Base-by-base conservation (phyloP, 768 basidiomycete genomes). In the Russula brevipes region DNA sequence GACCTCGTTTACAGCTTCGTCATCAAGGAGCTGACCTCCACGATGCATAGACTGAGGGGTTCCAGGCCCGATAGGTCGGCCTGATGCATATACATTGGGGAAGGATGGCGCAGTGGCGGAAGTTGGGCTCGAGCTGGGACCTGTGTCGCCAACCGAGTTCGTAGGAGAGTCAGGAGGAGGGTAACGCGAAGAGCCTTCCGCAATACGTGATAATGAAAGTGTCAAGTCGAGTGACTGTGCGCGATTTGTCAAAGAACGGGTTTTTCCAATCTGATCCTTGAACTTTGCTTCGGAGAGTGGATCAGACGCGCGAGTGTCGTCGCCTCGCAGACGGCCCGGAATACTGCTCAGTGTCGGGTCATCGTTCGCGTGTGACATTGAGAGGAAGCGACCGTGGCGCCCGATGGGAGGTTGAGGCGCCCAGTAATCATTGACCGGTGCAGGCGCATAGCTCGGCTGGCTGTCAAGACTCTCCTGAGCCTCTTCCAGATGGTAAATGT, bases 151-250 rank as follows among this genome's bases (percentile, higher is more conserved):
- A 0, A 82, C 83, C 9, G 90, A 91, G 5, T 84, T 88, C 42
- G 89, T 90, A 0, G 90, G 90, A 1, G 90, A 93, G 54, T 91
- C 89, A 1, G 89, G 89, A 44, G 83, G 85, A 31, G 82, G 81
- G 50, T 86, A 76, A 57, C 82, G 78, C 59, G 85, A 79, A 33
- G 79, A 75, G 19, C 85, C 81, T 70, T 91, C 91, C 5, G 85
- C 85, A 68, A 92, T 91, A 58, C 85, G 86, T n/a, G 85, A 86
- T 36, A 94, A 80, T 6, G 92, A 93, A 67, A 85, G 85, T 0
- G 89, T 92, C 67, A 96, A 77, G 72, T 96, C 93, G 52, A 96
- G 85, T 5, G 89, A 91, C 72, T 95, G 93, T 0, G 93, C 93
- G 17, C 93, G 88, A 69, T 91, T 91, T 65, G 86, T 86, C 65